Percentiles rank a stretch among this genome's conserved stretches.
Conservation (phyloP, 2,329 filamentous ascomycete genomes). For the Fusarium redolens region DNA sequence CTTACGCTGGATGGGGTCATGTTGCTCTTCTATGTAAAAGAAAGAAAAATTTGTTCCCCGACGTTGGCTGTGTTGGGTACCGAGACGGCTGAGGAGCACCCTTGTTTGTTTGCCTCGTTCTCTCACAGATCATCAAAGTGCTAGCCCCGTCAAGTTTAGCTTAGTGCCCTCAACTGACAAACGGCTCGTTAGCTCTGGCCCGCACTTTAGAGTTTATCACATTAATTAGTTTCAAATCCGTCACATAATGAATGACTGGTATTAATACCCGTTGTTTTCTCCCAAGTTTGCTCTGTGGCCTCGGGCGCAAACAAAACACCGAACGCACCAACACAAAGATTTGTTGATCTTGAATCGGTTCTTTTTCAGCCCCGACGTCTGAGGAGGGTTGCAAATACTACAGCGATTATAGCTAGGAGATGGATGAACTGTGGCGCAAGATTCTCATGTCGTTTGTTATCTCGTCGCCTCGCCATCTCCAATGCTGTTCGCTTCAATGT, state of each 20-base stretch:
- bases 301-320: neutral
- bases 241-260: neutral
- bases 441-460: fast-evolving
- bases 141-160: neutral
- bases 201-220: neutral
- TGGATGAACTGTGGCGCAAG: neutral
- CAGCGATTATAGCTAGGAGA: fast-evolving
- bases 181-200: neutral
- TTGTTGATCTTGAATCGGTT: neutral
- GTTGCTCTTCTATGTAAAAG: neutral
- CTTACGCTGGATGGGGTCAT: neutral
- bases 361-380: neutral
- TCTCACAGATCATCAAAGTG: neutral
- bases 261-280: neutral
- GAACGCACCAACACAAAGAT: neutral
- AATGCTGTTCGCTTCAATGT: neutral
- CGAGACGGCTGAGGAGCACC: neutral
- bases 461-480: fast-evolving
- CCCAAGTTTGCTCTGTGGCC: neutral
- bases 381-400: fast-evolving
- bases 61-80: neutral
- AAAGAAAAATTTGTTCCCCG: neutral
- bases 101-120: neutral
- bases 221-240: neutral
- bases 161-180: neutral